A percentile compares a stretch with the other conserved stretches of the same genome.
Conservation (phyloP, 345 rosid species). For the Cochlearia excelsa region DNA sequence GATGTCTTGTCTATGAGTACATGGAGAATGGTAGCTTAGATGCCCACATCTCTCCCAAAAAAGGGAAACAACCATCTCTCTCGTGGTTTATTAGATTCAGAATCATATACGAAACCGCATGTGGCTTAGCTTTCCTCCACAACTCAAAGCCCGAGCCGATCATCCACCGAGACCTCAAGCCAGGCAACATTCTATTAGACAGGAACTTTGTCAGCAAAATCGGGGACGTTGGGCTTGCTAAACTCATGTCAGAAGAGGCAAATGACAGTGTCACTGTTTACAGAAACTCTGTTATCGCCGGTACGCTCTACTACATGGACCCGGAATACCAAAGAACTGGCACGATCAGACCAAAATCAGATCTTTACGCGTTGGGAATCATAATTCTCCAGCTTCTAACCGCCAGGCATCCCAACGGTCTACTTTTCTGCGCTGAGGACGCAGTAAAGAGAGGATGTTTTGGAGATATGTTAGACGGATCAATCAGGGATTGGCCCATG, state of each 20-base stretch:
- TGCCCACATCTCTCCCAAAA: conserved; percentile 47
- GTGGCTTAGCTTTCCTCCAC: conserved; percentile 85
- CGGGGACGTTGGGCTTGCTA: conserved; percentile 89
- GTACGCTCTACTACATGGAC: conserved; percentile 83
- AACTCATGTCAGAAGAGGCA: conserved; percentile 63
- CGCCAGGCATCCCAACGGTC: conserved; percentile 62
- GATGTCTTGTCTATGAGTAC: conserved; percentile 82
- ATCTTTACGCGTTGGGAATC: conserved; percentile 77
- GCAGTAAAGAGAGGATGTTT: conserved; percentile 58
- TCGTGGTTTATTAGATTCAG: conserved; percentile 78
- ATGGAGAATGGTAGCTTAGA: conserved; percentile 83
- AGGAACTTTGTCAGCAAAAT: conserved; percentile 77
- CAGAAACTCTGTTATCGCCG: conserved; percentile 61
- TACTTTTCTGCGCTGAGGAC: conserved; percentile 52
- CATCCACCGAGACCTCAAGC: conserved; percentile 85
- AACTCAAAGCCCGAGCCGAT: conserved; percentile 86
- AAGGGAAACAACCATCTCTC: conserved; percentile 65
- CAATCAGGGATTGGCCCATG: conserved; percentile 71
- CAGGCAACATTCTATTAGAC: conserved; percentile 71
- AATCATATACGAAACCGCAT: conserved; percentile 72
- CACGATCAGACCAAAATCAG: conserved; percentile 84
- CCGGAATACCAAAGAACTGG: conserved; percentile 91
- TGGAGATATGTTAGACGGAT: conserved; percentile 53
- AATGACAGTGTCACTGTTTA: conserved; percentile 73
- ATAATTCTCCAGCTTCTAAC: conserved; percentile 66